Evolutionary conservation across 202 grass and related monocot species (phyloP), one percentile per base, ranked within the genome.

Genomic region (Thinopyrum obtusiflorum): DNA sequence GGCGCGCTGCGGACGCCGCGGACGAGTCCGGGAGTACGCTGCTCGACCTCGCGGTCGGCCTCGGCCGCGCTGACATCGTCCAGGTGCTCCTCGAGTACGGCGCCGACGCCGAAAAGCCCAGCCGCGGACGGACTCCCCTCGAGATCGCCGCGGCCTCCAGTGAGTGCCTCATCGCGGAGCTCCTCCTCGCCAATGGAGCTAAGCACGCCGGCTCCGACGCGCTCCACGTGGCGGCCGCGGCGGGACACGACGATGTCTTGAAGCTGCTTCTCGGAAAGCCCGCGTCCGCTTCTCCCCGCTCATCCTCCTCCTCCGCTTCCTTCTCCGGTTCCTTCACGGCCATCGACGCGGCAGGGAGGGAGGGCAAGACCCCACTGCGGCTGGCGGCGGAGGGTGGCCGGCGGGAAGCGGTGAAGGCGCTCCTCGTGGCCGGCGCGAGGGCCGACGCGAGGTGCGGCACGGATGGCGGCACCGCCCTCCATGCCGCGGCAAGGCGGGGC

Each of bases 61-160:
- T 87, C 44, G 85, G 89, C 37, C 89, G 92, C 27, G 87, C 89
- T 0, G 92, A 94, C 24, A 78, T 94, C 63, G 92, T 92, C n/a
- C 92, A 94, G 89, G 85, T 92, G n/a, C 82, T 94, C 4, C 92
- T 94, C 75, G 92, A 94, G 82, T 94, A 92, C 76, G 89, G 87
- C 9, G 87, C 92, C 7, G 87, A 94, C 87, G 87, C 90, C 23
- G 89, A 91, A 37, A 82, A 89, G 29, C 87, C 85, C 1, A 89
- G 86, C 78, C 78, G 78, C 15, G 89, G 89, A 0, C 17, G 78
- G 13, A 87, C 92, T 5, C 92, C 92, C 0, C 82, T 94, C 42
- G 92, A 94, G 87, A 84, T 83, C 0, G 89, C 92, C 0, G 82
- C 92, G 0, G 89, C 87, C 6, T 53, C 89, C 0, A 89, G 89